These are phyloP conservation scores for Rubia tinctorum DNA, from an alignment of 305 asterid genomes.

Conservation along the genomic window DNA sequence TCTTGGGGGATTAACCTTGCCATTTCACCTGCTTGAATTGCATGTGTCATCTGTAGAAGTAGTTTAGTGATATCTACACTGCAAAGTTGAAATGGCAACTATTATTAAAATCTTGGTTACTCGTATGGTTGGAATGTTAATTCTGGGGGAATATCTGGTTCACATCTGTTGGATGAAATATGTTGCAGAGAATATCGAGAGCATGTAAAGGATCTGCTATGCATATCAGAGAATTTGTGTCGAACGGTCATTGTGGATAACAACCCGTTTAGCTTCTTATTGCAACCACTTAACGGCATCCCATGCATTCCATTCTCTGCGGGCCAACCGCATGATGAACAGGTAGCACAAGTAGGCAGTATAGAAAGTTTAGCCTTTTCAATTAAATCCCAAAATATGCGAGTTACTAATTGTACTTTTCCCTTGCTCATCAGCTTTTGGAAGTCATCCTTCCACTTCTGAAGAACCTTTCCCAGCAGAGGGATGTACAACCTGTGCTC, in stretches of 20 bases:
- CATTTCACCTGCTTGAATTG: neutral
- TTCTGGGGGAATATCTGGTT: neutral
- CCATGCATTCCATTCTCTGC: slow-evolving; percentile 94
- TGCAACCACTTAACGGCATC: slow-evolving; percentile 92
- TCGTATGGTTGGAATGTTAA: neutral
- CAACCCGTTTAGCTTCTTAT: slow-evolving; percentile 89
- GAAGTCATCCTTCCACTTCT: slow-evolving; percentile 94
- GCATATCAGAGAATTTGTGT: slow-evolving; percentile 65
- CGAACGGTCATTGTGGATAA: slow-evolving; percentile 87
- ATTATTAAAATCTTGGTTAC: neutral
- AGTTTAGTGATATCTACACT: neutral
- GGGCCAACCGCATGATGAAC: slow-evolving; percentile 73
- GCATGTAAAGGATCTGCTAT: slow-evolving; percentile 79
- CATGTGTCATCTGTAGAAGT: slow-evolving; percentile 7
- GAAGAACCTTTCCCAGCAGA: slow-evolving; percentile 80
- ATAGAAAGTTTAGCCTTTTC: neutral
- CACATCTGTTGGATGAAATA: slow-evolving; percentile 16
- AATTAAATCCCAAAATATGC: neutral
- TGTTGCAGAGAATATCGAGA: slow-evolving; percentile 77
- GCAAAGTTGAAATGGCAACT: neutral
- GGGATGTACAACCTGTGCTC: slow-evolving; percentile 69
- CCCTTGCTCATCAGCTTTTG: slow-evolving; percentile 52
- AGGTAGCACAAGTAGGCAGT: slow-evolving; percentile 24
- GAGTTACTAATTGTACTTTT: slow-evolving; percentile 6
- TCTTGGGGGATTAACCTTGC: neutral